Evolutionary conservation across 2,329 filamentous ascomycete genomes (phyloP), one percentile per base, ranked within the genome.

Genomic region (Cryphonectria naterciae): DNA sequence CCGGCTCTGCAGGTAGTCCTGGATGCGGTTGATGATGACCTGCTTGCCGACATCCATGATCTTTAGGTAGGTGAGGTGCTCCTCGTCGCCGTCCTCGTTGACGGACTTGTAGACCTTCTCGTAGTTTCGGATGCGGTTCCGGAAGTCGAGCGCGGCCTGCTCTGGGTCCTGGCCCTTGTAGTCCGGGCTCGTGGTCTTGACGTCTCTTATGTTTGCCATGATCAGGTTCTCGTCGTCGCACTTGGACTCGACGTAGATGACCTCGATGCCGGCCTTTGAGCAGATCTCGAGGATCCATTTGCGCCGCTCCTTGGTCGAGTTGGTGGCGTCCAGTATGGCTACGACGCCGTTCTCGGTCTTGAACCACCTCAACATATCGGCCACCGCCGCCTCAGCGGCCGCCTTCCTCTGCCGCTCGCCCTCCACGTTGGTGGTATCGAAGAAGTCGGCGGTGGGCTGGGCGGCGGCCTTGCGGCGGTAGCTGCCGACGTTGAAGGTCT

Each of bases 171-270:
- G 94, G 69, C 95, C 96, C 71, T 90, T 85, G 80, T 99, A 99
- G 82, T 99, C 96, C 1, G 96, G 96, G 70, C 93, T 97, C 37
- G 94, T 97, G 1, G 94, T 95, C 86, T 99, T 99, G 78, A 99
- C 96, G 79, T 98, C 95, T 75, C 95, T 90, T 75, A 99, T 98
- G 81, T 99, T 99, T 85, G 91, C 93, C 94, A 98, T 97, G 83
- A 99, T 97, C 75, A 98, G 85, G 61, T 95, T 92, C 80, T 98
- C 95, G 76, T 98, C 92, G 78, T 99, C 95, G 80, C 96, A 99
- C 79, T 96, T 97, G 76, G 93, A 97, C 85, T 99, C 96, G 64
- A 99, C 96, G 76, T 97, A 99, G 64, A 99, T 85, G 13, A 97
- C 95, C 79, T 98, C 94, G 72, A 98, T 91, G 68, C 91, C 90